A percentile compares a stretch with the other conserved stretches of the same genome.
Evolutionary conservation across 495 filamentous ascomycete genomes (phyloP).

Genomic region (Penicillium canescens): DNA sequence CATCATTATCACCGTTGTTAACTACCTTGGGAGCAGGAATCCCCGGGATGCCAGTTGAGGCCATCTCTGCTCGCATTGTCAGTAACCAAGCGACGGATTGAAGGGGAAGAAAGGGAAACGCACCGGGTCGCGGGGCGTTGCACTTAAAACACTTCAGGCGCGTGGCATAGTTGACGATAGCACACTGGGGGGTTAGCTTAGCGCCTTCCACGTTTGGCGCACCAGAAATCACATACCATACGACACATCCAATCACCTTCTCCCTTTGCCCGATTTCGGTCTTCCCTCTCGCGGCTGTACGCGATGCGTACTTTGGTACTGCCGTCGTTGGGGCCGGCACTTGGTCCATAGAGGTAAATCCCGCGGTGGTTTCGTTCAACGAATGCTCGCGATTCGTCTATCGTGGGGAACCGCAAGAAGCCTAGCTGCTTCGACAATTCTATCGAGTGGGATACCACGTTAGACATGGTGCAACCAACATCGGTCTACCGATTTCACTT

Average conservation of each 20-base stretch:
- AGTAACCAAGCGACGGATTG: slow-evolving; percentile 5
- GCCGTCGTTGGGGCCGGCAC: slow-evolving; percentile 47
- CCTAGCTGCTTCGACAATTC: slow-evolving; percentile 64
- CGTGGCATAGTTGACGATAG: slow-evolving; percentile 68
- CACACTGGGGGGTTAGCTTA: slow-evolving; percentile 53
- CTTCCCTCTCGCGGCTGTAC: slow-evolving; percentile 58
- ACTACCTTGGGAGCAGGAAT: slow-evolving; percentile 39
- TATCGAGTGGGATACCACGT: slow-evolving; percentile 19
- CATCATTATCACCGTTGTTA: slow-evolving; percentile 80
- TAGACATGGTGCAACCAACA: not conserved
- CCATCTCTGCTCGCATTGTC: slow-evolving; percentile 19
- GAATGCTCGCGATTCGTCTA: slow-evolving; percentile 64
- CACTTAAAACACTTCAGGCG: slow-evolving; percentile 74
- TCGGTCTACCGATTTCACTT: slow-evolving; percentile 13
- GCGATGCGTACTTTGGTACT: slow-evolving; percentile 61
- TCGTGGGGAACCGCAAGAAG: slow-evolving; percentile 63
- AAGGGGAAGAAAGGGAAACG: slow-evolving; percentile 22
- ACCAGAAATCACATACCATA: slow-evolving; percentile 45
- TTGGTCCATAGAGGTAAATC: slow-evolving; percentile 57
- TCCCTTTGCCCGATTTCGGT: slow-evolving; percentile 48
- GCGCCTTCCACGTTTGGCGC: not conserved
- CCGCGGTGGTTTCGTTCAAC: slow-evolving; percentile 64
- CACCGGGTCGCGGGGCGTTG: slow-evolving; percentile 69
- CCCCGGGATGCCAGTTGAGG: slow-evolving; percentile 30
- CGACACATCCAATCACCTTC: slow-evolving; percentile 79